These are phyloP conservation scores for Vitis cinerea DNA, from an alignment of 164 flowering plant species.

Conservation along the genomic window DNA sequence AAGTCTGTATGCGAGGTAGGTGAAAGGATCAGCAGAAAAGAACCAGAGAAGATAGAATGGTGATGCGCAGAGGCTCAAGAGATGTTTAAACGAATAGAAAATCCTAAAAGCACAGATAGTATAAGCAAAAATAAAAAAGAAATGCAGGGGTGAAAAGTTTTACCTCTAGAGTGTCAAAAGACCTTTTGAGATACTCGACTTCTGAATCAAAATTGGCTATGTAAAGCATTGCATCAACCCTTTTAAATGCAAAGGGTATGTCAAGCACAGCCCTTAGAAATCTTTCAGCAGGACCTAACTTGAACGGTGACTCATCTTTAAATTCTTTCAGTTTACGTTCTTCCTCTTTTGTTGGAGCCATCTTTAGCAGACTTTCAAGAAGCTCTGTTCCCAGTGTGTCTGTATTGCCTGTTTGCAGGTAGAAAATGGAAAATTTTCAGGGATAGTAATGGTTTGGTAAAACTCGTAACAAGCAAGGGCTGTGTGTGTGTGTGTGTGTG, in stretches of 20 bases:
- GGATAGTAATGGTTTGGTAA: too few species aligned
- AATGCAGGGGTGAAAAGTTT: background rate
- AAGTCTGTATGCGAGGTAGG: too few species aligned
- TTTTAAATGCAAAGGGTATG: slow-evolving; percentile 57
- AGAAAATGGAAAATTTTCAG: background rate
- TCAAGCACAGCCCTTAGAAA: slow-evolving; percentile 54
- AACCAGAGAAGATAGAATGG: too few species aligned
- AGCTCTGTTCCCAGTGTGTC: slow-evolving; percentile 77
- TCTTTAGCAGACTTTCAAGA: slow-evolving; percentile 77
- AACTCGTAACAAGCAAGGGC: too few species aligned
- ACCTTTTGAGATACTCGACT: slow-evolving; percentile 35
- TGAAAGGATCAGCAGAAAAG: too few species aligned
- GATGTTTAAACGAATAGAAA: background rate
- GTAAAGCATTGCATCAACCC: slow-evolving; percentile 55
- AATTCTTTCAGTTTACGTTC: slow-evolving; percentile 67
- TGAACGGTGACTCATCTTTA: slow-evolving; percentile 65
- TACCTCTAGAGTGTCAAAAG: slow-evolving; percentile 50
- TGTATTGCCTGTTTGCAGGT: slow-evolving; percentile 55
- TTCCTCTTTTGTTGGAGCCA: slow-evolving; percentile 88
- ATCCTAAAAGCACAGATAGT: background rate
- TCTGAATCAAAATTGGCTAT: slow-evolving; percentile 53
- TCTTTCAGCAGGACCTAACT: slow-evolving; percentile 65
- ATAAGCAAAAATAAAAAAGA: background rate
- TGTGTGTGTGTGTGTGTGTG: too few species aligned
- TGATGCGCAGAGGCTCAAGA: too few species aligned